Evolutionary conservation across 2,329 filamentous ascomycete genomes (phyloP).

Genomic region (Macrophomina pseudophaseolina): DNA sequence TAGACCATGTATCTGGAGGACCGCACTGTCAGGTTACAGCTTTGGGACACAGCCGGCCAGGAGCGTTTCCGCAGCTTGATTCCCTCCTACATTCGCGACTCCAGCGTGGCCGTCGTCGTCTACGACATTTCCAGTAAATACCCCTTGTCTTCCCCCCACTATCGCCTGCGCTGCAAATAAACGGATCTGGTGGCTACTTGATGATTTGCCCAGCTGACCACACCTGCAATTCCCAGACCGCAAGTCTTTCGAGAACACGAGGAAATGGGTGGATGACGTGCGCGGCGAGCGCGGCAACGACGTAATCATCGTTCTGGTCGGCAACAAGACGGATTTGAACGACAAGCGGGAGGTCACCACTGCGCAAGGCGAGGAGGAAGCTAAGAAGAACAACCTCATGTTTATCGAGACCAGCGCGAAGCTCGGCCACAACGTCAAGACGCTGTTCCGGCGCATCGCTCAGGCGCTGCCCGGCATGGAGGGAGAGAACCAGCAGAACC

Average conservation of each 20-base stretch:
- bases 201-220: constrained; percentile 20
- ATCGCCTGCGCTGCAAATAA: constrained; percentile 10
- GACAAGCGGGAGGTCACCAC: constrained; percentile 98
- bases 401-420: constrained; percentile 99
- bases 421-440: constrained; percentile 97
- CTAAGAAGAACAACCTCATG: constrained; percentile 97
- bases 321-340: constrained; percentile 98
- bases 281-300: constrained; percentile 95
- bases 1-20: constrained; percentile 99
- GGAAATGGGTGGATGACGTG: constrained; percentile 99
- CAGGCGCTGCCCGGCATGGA: constrained; percentile 98
- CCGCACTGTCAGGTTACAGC: constrained; percentile 92
- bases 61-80: constrained; percentile 97
- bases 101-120: constrained; percentile 95
- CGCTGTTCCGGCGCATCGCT: constrained; percentile 95
- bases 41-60: constrained; percentile 98
- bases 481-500: constrained; percentile 77
- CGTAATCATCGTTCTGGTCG: constrained; percentile 97
- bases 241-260: constrained; percentile 97
- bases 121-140: constrained; percentile 90
- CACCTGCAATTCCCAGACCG: constrained; percentile 60
- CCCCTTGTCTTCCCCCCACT: constrained; percentile 15
- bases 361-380: constrained; percentile 95
- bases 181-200: background rate
- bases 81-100: constrained; percentile 98